Evolutionary conservation across 371 early-diverging fungal genomes (phyloP), one percentile per base, ranked within the genome.

Genomic region (Capniomyces stellatus): DNA sequence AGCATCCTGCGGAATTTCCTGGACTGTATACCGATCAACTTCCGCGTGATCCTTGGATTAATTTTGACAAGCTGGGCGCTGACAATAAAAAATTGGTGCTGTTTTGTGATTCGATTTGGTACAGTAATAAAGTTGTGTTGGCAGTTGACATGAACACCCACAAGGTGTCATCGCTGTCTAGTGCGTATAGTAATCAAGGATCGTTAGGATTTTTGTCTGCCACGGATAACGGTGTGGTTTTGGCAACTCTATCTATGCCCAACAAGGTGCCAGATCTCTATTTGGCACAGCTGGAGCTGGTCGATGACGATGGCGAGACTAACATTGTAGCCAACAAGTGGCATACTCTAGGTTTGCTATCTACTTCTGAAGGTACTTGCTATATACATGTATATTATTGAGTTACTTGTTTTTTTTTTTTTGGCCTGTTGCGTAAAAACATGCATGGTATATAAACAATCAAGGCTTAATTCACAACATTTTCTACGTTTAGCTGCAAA

Each of bases 21-120:
- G 81, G 81, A 4, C 59, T 81, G 1, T 81, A 71, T 52, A 51
- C 66, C 44, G 64, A 65, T 52, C 69, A 70, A 51, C 67, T 75
- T 8, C 75, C 76, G 1, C 43, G 21, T 27, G 21, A 65, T 3
- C 60, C 64, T 1, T 75, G 76, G 76, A 42, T 72, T 15, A n/a
- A n/a, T n/a, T n/a, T n/a, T n/a, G n/a, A n/a, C n/a, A 55, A 58
- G 1, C 15, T 58, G 0, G 64, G 49, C 15, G 52, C 57, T 30
- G 35, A 15, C 6, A 35, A 35, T 15, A 35, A 35, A 35, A 56
- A 54, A n/a, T 1, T 40, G 15, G 15, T 25, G 12, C 2, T 43
- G 46, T 31, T 47, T 51, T 52, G 56, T 44, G 47, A 54, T 18
- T 63, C 68, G 4, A 54, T 50, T 12, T 71, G 72, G 74, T 57